phyloP scores from a whole-genome alignment of 805 yeast species.

The Groenewaldozyma salmanticensis region DNA sequence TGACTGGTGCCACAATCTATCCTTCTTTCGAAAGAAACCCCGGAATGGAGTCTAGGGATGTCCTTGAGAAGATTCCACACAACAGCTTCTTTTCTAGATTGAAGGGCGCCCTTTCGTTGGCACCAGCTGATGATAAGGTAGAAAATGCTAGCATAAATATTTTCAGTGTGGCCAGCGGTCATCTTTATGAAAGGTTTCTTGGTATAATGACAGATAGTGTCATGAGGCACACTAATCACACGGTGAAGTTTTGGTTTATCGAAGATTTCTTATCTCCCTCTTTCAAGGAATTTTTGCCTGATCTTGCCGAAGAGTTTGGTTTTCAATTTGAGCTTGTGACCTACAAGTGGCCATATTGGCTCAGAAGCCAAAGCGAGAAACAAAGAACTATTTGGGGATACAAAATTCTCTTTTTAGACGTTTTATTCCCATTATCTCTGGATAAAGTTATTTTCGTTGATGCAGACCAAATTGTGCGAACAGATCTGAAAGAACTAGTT shows the following conservation, averaged over 20 bases:
- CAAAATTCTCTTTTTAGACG: conserved; percentile 79
- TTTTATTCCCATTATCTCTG: conserved; percentile 69
- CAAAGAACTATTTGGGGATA: conserved; percentile 83
- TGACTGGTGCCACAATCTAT: conserved; percentile 38
- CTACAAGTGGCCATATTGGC: conserved; percentile 91
- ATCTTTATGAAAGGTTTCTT: conserved; percentile 60
- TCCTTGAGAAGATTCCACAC: conserved; percentile 9
- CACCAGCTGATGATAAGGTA: conserved; percentile 4
- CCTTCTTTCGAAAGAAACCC: conserved; percentile 37
- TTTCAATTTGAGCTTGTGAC: conserved; percentile 70
- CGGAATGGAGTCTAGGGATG: conserved; percentile 30
- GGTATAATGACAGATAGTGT: conserved; percentile 78
- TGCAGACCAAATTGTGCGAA: conserved; percentile 72
- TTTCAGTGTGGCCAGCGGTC: conserved; percentile 78
- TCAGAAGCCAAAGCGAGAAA: conserved; percentile 65
- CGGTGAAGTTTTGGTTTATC: conserved; percentile 77
- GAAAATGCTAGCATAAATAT: conserved; percentile 60
- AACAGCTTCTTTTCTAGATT: conserved; percentile 4
- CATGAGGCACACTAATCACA: conserved; percentile 49
- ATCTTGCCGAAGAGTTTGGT: conserved; percentile 45
- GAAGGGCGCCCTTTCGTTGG: conserved; percentile 9
- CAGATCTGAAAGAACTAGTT: conserved; percentile 60
- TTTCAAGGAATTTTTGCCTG: conserved; percentile 51
- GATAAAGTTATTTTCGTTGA: conserved; percentile 76
- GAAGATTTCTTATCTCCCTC: conserved; percentile 72